Evolutionary conservation across 2,329 filamentous ascomycete species (phyloP).

Genomic region (Bipolaris zeicola): DNA sequence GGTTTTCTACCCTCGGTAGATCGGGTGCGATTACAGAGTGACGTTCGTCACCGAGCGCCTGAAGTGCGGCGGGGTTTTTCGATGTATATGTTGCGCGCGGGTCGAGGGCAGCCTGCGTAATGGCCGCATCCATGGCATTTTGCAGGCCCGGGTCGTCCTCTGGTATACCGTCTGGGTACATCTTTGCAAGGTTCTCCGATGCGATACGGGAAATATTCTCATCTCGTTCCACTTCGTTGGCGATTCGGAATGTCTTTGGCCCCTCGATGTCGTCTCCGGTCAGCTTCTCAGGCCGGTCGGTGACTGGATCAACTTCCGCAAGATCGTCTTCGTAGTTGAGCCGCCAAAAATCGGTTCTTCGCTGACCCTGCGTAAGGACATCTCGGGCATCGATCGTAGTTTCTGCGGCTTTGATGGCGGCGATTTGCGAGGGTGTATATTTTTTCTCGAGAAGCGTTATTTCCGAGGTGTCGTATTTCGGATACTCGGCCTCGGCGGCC

Average conservation of each 20-base stretch:
- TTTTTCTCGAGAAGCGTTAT: slow-evolving; percentile 59
- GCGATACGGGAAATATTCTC: slow-evolving; percentile 40
- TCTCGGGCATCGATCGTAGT: slow-evolving; percentile 75
- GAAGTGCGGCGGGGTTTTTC: slow-evolving; percentile 56
- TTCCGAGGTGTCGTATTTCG: slow-evolving; percentile 65
- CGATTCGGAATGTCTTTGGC: slow-evolving; percentile 29
- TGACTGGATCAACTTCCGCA: slow-evolving; percentile 73
- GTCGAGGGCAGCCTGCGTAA: slow-evolving; percentile 46
- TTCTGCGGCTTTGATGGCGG: slow-evolving; percentile 81
- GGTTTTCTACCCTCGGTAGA: slow-evolving; percentile 54
- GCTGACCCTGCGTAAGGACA: slow-evolving; percentile 71
- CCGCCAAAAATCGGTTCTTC: slow-evolving; percentile 73
- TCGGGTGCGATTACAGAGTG: slow-evolving; percentile 56
- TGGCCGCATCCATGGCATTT: slow-evolving; percentile 38
- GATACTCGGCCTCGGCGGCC: slow-evolving; percentile 51
- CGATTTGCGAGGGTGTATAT: slow-evolving; percentile 82
- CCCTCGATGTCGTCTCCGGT: slow-evolving; percentile 29
- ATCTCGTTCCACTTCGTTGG: slow-evolving; percentile 42
- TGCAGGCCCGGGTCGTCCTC: slow-evolving; percentile 36
- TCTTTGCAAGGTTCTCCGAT: slow-evolving; percentile 43
- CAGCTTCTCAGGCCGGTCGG: slow-evolving; percentile 64
- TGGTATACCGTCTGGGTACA: slow-evolving; percentile 45
- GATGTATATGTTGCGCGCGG: slow-evolving; percentile 54
- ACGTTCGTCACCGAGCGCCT: slow-evolving; percentile 56
- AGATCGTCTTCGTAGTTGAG: slow-evolving; percentile 78